phyloP scores from a whole-genome alignment of 192 early-diverging fungal species.

The Backusella morwellensis region DNA sequence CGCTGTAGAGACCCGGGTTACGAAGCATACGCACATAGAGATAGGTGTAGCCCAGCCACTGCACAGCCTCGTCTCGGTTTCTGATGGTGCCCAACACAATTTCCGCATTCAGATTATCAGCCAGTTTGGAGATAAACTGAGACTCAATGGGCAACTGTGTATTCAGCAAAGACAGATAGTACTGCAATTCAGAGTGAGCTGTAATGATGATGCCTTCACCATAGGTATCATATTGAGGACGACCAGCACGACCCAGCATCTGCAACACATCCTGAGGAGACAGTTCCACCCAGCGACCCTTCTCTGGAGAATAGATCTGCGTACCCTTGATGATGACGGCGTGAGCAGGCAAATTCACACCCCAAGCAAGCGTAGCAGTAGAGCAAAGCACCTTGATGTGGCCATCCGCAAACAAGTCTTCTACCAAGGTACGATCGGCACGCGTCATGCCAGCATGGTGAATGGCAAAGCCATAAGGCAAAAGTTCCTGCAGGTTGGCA shows the following conservation, averaged over 20 bases:
- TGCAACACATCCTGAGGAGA: slow-evolving; percentile 97
- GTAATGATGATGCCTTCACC: slow-evolving; percentile 99
- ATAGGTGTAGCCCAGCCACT: slow-evolving; percentile 96
- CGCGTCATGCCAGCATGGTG: slow-evolving; percentile 98
- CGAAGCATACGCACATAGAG: slow-evolving; percentile 95
- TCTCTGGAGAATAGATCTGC: slow-evolving; percentile 95
- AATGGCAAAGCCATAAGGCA: slow-evolving; percentile 94
- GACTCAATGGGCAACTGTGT: slow-evolving; percentile 98
- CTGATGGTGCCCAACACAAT: slow-evolving; percentile 91
- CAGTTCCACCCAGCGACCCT: slow-evolving; percentile 93
- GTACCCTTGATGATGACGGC: slow-evolving; percentile 99
- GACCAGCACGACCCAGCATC: slow-evolving; percentile 97
- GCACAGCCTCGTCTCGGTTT: slow-evolving; percentile 90
- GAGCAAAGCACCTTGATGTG: slow-evolving; percentile 92
- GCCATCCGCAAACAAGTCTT: slow-evolving; percentile 90
- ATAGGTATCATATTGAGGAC: slow-evolving; percentile 93
- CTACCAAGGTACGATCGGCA: slow-evolving; percentile 87
- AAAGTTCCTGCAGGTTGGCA: slow-evolving; percentile 79
- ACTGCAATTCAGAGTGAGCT: slow-evolving; percentile 86
- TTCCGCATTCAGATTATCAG: slow-evolving; percentile 96
- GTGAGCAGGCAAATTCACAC: slow-evolving; percentile 98
- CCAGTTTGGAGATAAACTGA: slow-evolving; percentile 82
- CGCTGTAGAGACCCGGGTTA: slow-evolving; percentile 85
- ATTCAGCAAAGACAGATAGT: slow-evolving; percentile 92
- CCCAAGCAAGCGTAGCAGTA: slow-evolving; percentile 98